A percentile compares a stretch with the other conserved stretches of the same genome.
phyloP scores from a whole-genome alignment of 176 grass and related monocot genomes.

The Chloris gayana region DNA sequence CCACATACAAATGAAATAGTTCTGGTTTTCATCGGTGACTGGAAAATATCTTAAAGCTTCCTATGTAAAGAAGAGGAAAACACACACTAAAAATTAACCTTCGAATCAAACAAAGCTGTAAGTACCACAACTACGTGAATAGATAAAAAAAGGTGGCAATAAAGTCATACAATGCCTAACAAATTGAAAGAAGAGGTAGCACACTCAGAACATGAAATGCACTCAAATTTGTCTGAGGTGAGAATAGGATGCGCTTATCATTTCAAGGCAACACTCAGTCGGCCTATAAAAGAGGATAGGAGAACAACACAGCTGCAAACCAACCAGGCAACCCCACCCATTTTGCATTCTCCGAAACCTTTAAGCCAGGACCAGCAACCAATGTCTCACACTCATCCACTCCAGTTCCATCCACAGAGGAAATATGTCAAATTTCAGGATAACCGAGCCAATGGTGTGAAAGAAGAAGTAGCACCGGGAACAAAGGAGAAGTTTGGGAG shows the following conservation, averaged over 20 bases:
- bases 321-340: constrained; percentile 10
- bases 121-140: not conserved
- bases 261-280: constrained; percentile 12
- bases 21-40: not conserved
- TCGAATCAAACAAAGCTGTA: not conserved
- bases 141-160: constrained; percentile 18
- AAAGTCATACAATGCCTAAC: not conserved
- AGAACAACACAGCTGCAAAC: constrained; percentile 18
- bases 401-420: constrained; percentile 22
- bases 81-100: not conserved
- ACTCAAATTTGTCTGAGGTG: constrained; percentile 5
- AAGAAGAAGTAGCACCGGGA: constrained; percentile 31
- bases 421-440: constrained; percentile 47
- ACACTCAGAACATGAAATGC: not conserved
- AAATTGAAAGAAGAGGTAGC: constrained; percentile 37
- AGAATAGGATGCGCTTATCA: constrained; percentile 51
- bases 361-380: constrained; percentile 7
- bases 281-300: constrained; percentile 59
- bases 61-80: not conserved
- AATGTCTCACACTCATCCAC: constrained; percentile 41
- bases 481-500: not conserved
- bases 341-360: constrained; percentile 8
- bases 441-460: constrained; percentile 25
- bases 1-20: not conserved
- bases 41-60: not conserved